Percentiles rank a stretch among this genome's conserved stretches.
Evolutionary conservation across 1,139 yeast genomes (phyloP).

Genomic region (Diutina siamensis): DNA sequence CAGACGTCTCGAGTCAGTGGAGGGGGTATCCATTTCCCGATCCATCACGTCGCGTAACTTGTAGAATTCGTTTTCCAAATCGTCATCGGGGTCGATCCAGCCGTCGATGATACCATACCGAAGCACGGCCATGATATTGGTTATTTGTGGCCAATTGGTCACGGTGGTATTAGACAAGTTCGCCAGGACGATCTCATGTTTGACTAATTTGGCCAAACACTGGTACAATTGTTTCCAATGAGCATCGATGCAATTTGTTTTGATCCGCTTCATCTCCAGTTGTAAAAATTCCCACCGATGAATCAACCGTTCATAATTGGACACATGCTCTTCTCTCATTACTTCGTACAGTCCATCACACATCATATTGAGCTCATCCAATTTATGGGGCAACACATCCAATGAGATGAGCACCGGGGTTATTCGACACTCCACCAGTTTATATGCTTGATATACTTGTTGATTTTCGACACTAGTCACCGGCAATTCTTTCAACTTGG

Average conservation of each 20-base stretch:
- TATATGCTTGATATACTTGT: neutral
- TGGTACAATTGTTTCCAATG: neutral
- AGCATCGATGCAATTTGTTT: neutral
- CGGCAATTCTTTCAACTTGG: neutral
- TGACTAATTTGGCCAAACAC: neutral
- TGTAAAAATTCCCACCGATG: slow-evolving; percentile 2
- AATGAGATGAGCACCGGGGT: neutral
- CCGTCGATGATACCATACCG: neutral
- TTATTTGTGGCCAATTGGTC: neutral
- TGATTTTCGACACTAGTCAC: neutral
- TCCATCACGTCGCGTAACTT: neutral
- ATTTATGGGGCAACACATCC: neutral
- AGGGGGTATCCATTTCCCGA: neutral
- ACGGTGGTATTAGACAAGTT: neutral
- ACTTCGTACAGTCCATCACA: neutral
- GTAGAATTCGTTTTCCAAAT: neutral
- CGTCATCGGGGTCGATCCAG: neutral
- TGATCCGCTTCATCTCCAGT: neutral
- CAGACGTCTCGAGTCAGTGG: neutral
- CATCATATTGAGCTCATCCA: slow-evolving; percentile 4
- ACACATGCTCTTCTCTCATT: slow-evolving; percentile 1
- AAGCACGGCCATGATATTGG: neutral
- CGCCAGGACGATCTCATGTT: neutral
- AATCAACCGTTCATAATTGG: neutral
- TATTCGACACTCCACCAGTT: neutral